Base-by-base conservation (phyloP, 345 rosid genomes). In the Aegle marmelos region DNA sequence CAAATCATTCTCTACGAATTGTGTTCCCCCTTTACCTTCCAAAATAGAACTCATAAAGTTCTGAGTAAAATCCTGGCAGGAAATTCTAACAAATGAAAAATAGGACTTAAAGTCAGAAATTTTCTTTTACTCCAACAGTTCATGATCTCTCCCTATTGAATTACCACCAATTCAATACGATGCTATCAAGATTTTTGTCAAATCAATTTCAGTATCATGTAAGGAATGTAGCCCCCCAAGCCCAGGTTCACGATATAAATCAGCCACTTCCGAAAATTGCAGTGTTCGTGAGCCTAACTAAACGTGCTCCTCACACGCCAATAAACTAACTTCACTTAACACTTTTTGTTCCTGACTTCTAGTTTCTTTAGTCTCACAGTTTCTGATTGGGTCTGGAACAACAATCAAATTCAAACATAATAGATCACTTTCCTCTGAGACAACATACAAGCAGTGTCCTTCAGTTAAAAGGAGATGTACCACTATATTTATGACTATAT, bases 391-490 rank as follows among this genome's bases (percentile, higher is more conserved):
- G 36, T 59, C 36, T 28, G 13, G 6, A 28, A 74, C 54, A 41
- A 21, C 37, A 2, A 45, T 41, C 27, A 45, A 25, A 30, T 30
- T 27, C 67, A 60, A 64, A 41, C 22, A 48, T 17, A 74, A 27
- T 5, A 62, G 24, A 74, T 24, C 60, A 41, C 53, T 54, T 25
- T 13, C 61, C 30, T 71, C 28, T 34, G 31, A 16, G 4, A 50
- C 19, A 69, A 70, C 10, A 48, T 59, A 50, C 62, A 68, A 56
- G 63, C 70, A 61, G 27, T 54, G 56, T 77, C 53, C 36, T 57
- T 37, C 50, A 24, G 28, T 54, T 31, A 66, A 61, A 34, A 39
- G 4, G 3, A 6, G 33, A 45, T 72, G 45, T 36, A 25, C 56
- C 41, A 33, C 45, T 63, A 48, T 31, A 16, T 37, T 36, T n/a